Evolutionary conservation across 305 asterid genomes (phyloP).

Genomic region (Coffea humblotiana): DNA sequence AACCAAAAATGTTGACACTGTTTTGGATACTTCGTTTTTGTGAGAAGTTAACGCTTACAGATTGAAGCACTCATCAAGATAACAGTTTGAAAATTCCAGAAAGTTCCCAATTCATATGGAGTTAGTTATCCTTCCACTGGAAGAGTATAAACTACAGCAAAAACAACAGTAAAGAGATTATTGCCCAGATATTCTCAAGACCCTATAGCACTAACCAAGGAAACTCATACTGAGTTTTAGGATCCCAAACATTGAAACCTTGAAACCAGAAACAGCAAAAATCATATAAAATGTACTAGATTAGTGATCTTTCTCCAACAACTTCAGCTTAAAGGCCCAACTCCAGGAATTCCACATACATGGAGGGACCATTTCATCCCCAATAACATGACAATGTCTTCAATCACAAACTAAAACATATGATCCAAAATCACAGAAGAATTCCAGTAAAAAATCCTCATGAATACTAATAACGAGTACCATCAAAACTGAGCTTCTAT

Average conservation of each 20-base stretch:
- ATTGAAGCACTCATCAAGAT: neutral
- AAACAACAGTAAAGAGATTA: neutral
- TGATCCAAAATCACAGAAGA: neutral
- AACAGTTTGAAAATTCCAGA: neutral
- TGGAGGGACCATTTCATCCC: neutral
- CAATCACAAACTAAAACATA: neutral
- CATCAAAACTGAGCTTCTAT: neutral
- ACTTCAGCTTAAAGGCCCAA: neutral
- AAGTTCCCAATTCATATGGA: neutral
- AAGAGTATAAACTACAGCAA: neutral
- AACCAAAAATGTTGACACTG: neutral
- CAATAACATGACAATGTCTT: neutral
- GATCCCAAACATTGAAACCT: neutral
- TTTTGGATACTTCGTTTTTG: neutral
- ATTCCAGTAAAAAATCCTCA: neutral
- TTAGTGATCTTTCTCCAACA: neutral
- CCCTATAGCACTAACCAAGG: neutral
- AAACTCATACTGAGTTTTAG: neutral
- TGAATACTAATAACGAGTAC: neutral
- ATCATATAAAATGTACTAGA: neutral
- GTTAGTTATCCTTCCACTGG: neutral
- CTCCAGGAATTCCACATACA: neutral
- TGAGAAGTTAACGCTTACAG: neutral
- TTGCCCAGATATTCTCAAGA: too few relatives aligned
- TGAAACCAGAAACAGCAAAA: neutral